These are phyloP conservation scores for Cubamyces lactineus DNA, from an alignment of 768 basidiomycete genomes.

Conservation along the genomic window DNA sequence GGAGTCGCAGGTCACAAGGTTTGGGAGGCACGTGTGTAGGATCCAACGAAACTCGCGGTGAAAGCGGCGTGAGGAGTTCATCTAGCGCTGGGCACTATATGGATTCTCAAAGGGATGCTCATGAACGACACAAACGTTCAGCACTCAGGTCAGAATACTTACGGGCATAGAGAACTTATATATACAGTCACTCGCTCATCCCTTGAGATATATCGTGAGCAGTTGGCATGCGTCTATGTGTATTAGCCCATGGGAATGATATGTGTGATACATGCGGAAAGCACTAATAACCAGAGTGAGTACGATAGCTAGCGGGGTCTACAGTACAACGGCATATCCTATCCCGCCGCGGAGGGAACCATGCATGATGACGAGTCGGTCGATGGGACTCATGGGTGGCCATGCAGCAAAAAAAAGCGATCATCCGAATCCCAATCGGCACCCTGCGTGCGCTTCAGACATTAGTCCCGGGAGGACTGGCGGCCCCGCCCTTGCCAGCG, in stretches of 20 bases:
- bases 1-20: not conserved
- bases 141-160: too few relatives aligned
- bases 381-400: not conserved
- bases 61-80: too few relatives aligned
- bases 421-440: not conserved
- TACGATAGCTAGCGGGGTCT: constrained; percentile 7
- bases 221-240: not conserved
- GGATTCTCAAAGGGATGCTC: too few relatives aligned
- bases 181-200: too few relatives aligned
- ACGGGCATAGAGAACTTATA: too few relatives aligned
- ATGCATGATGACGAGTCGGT: not conserved
- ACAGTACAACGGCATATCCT: constrained; percentile 12
- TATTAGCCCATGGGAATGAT: constrained; percentile 5
- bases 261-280: constrained; percentile 16
- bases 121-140: too few relatives aligned
- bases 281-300: constrained; percentile 19
- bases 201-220: too few relatives aligned
- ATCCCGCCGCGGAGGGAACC: not conserved
- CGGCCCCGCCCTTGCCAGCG: not conserved
- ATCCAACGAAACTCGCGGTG: constrained; percentile 1
- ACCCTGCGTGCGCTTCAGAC: not conserved
- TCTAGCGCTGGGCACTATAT: too few relatives aligned
- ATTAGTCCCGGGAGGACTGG: not conserved
- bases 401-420: not conserved
- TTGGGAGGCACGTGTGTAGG: constrained; percentile 4